Evolutionary conservation across 2,329 filamentous ascomycete species (phyloP).

Genomic region (Fusarium ramigenum): DNA sequence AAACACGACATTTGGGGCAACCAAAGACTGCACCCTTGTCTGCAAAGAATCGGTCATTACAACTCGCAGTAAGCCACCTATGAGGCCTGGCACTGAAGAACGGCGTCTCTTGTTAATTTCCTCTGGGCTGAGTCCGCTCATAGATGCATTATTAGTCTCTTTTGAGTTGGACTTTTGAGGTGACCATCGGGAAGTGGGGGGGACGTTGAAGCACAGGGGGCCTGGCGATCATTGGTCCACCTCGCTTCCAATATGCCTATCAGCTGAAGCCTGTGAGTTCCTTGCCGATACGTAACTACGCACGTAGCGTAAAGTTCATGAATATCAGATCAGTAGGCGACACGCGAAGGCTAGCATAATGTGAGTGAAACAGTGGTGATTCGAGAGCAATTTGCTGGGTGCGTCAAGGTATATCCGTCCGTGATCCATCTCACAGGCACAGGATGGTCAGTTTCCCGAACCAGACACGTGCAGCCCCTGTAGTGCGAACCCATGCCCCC

Average conservation of each 20-base stretch:
- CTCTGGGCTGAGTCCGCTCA: conserved; percentile 6
- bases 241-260: conserved; percentile 14
- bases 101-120: conserved; percentile 10
- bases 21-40: conserved; percentile 11
- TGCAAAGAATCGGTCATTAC: conserved; percentile 5
- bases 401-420: conserved; percentile 7
- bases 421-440: conserved; percentile 9
- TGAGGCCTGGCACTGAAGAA: not conserved
- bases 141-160: conserved; percentile 9
- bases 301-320: not conserved
- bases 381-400: conserved; percentile 6
- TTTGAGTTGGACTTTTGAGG: not conserved
- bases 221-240: conserved; percentile 11
- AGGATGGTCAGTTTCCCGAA: conserved; percentile 24
- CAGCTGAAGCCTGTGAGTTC: not conserved
- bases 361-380: conserved; percentile 20
- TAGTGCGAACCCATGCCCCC: conserved; percentile 11
- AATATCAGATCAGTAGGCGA: not conserved
- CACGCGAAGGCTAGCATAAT: conserved; percentile 11
- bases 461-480: conserved; percentile 30
- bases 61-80: not conserved
- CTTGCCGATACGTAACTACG: not conserved
- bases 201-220: conserved; percentile 12
- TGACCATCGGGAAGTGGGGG: conserved; percentile 10
- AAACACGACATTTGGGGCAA: not conserved